A percentile compares a stretch with the other conserved stretches of the same genome.
Evolutionary conservation across 2,329 filamentous ascomycete species (phyloP).

Genomic region (Nothophoma quercina): DNA sequence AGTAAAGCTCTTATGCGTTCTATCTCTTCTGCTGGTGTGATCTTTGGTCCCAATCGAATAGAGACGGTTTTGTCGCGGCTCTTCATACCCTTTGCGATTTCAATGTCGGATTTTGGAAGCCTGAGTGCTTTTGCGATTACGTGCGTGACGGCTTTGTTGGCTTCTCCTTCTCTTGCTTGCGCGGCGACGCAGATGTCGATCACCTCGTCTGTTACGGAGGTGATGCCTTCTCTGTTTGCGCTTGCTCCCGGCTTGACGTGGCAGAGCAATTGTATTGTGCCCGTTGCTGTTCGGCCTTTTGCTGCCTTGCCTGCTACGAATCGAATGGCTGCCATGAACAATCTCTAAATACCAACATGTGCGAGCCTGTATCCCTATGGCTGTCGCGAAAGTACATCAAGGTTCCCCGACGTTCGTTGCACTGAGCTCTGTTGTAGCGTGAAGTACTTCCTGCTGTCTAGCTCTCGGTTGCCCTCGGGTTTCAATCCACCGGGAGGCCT

Average conservation of each 20-base stretch:
- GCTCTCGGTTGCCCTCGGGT: no score
- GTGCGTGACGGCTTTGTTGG: conserved; percentile 71
- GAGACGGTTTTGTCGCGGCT: conserved; percentile 67
- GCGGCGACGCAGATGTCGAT: conserved; percentile 73
- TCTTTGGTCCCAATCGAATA: conserved; percentile 20
- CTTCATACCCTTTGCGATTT: conserved; percentile 69
- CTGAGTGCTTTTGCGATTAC: conserved; percentile 69
- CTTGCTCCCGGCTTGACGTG: conserved; percentile 72
- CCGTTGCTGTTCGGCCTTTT: conserved; percentile 16
- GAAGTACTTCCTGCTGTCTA: no score
- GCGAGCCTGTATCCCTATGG: no score
- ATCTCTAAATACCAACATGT: no score
- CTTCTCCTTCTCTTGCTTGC: conserved; percentile 70
- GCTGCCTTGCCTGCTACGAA: conserved; percentile 35
- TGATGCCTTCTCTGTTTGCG: conserved; percentile 68
- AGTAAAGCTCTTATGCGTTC: conserved; percentile 36
- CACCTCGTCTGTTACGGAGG: conserved; percentile 61
- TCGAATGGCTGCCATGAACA: conserved; percentile 35
- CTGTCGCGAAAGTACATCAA: no score
- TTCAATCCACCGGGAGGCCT: background rate
- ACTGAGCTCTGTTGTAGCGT: no score
- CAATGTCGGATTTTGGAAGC: conserved; percentile 69
- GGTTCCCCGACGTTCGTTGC: no score
- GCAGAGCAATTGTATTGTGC: conserved; percentile 66
- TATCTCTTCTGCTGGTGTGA: conserved; percentile 35